Evolutionary conservation across 2,329 filamentous ascomycete species (phyloP).

Genomic region (Lojkania enalia): DNA sequence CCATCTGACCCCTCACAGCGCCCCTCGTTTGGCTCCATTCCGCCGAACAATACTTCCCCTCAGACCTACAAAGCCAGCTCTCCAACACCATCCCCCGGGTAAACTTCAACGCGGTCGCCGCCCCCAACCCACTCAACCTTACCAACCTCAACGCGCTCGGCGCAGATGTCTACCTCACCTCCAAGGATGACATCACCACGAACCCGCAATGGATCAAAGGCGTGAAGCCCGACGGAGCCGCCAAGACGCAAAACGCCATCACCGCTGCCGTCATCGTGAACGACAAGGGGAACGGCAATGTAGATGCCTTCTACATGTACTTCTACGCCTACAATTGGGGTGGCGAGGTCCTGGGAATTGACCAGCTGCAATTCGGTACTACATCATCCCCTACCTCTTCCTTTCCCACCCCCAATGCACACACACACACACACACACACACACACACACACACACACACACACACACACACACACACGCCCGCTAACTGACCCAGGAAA

Average conservation of each 20-base stretch:
- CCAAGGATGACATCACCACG: slow-evolving; percentile 47
- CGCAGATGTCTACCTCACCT: slow-evolving; percentile 50
- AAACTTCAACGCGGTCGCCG: slow-evolving; percentile 39
- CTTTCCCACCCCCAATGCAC: neutral
- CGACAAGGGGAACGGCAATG: slow-evolving; percentile 56
- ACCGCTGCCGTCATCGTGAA: slow-evolving; percentile 60
- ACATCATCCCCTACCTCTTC: neutral
- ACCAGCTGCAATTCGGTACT: slow-evolving; percentile 50
- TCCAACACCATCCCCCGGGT: slow-evolving; percentile 45
- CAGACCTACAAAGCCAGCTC: slow-evolving; percentile 49
- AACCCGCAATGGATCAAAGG: slow-evolving; percentile 54
- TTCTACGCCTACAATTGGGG: slow-evolving; percentile 63
- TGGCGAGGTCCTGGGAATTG: slow-evolving; percentile 50
- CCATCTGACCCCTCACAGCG: slow-evolving; percentile 31
- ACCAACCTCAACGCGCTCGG: slow-evolving; percentile 51
- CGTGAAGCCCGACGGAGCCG: slow-evolving; percentile 54
- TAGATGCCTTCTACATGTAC: slow-evolving; percentile 67
- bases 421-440: too few relatives aligned
- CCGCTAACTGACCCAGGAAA: too few relatives aligned
- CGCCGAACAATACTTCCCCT: slow-evolving; percentile 48
- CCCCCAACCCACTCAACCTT: slow-evolving; percentile 45
- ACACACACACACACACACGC: too few relatives aligned
- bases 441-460: slow-evolving; percentile 1
- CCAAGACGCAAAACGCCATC: slow-evolving; percentile 55
- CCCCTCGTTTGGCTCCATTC: slow-evolving; percentile 52